These are phyloP conservation scores for Linum lewisii DNA, from an alignment of 345 rosid species.

Conservation along the genomic window DNA sequence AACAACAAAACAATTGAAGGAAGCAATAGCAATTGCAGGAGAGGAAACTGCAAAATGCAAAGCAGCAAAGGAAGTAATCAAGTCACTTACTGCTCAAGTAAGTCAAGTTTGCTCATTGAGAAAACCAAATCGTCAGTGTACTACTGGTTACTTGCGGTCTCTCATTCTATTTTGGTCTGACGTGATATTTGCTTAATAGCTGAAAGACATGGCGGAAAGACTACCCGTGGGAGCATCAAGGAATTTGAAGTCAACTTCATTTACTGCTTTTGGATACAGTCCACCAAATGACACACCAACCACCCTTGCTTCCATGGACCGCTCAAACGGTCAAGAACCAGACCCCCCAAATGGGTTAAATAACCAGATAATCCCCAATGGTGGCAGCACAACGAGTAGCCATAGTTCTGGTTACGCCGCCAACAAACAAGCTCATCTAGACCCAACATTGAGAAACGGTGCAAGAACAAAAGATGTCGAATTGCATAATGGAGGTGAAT, in stretches of 20 bases:
- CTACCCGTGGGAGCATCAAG: conserved; percentile 54
- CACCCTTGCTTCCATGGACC: conserved; percentile 32
- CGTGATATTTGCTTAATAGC: conserved; percentile 27
- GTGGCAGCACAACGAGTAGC: conserved; percentile 34
- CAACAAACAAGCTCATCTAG: conserved; percentile 48
- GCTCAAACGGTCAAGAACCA: conserved; percentile 25
- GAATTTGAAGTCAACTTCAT: conserved; percentile 41
- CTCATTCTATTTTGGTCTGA: background rate
- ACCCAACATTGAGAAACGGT: conserved; percentile 50
- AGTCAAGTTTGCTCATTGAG: conserved; percentile 13
- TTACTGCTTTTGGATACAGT: conserved; percentile 52
- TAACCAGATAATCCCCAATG: conserved; percentile 45
- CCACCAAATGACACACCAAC: conserved; percentile 33
- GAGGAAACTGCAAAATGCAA: conserved; percentile 92
- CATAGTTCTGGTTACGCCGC: conserved; percentile 31
- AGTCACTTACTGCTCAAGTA: conserved; percentile 96
- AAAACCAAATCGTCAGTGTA: background rate
- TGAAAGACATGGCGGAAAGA: conserved; percentile 92
- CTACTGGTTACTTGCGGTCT: too few species aligned
- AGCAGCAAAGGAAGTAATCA: conserved; percentile 99
- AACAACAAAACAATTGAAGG: conserved; percentile 77
- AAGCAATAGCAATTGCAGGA: conserved; percentile 71
- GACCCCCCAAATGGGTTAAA: conserved; percentile 31
- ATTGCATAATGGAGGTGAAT: conserved; percentile 55
- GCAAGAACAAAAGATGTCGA: conserved; percentile 54